Evolutionary conservation across 768 basidiomycete genomes (phyloP), one percentile per base, ranked within the genome.

Genomic region (Boletus rubroflammeus): DNA sequence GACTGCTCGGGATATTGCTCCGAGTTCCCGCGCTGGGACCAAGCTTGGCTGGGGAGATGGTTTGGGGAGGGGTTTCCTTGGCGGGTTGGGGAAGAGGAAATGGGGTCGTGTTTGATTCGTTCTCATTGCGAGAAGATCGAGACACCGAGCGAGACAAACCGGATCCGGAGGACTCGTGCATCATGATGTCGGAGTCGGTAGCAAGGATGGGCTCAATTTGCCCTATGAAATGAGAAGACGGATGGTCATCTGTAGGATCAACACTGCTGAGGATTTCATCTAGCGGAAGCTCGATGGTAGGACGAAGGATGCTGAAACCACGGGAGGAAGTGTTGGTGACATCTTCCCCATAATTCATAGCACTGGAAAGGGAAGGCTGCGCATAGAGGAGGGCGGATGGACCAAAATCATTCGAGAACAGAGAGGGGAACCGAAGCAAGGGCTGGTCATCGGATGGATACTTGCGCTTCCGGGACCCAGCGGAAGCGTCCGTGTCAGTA

Each of bases 241-340:
- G 2, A 34, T 28, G 43, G 19, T 66, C 69, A 23, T 71, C 69
- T 10, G 47, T 23, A 4, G 59, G 53, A 36, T 72, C 69, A 3
- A 69, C 59, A 45, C 26, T 71, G 52, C 62, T 65, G 55, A 93
- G 79, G 54, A 93, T 77, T 57, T 93, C 90, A 60, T 93, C 90
- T n/a, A 93, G 80, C 5, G 87, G 85, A 26, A 92, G 81, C 66
- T 93, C 90, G 64, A 92, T 91, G 40, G 91, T 92, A 0, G 90
- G 91, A 11, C 90, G 83, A 21, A 71, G 51, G 57, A 92, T 83
- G 69, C 78, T 79, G 63, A 90, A 80, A 32, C 77, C 72, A 53
- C 82, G 79, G 23, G 80, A 74, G 53, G 67, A 65, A 19, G 74
- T 70, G 57, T 75, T 72, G 63, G 73, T 80, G 62, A 84, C 76